phyloP scores from a whole-genome alignment of 1,284 basidiomycete genomes.

The Tilletia setariae region DNA sequence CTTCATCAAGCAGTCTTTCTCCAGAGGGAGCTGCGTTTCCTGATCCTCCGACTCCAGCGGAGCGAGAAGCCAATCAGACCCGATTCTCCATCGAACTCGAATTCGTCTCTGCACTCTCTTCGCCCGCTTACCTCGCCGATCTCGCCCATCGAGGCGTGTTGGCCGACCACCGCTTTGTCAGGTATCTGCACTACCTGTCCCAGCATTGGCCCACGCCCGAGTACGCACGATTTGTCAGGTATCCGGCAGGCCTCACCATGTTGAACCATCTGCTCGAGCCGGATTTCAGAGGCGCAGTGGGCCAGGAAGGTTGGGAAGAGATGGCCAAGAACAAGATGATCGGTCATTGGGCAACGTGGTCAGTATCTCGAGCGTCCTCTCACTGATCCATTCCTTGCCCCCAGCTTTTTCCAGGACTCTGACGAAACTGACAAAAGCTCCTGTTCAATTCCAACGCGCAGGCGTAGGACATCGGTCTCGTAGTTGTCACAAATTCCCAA shows the following conservation, averaged over 20 bases:
- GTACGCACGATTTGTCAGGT: conserved; percentile 45
- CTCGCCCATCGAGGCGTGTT: conserved; percentile 38
- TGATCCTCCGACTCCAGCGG: background rate
- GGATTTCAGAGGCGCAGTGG: conserved; percentile 38
- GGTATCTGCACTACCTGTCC: conserved; percentile 41
- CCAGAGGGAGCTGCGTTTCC: background rate
- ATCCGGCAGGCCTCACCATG: conserved; percentile 45
- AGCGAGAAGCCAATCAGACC: conserved; percentile 32
- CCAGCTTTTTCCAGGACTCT: background rate
- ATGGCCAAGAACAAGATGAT: conserved; percentile 37
- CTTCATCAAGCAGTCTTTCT: no score
- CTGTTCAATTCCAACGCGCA: background rate
- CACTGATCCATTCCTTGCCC: background rate
- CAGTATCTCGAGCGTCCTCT: conserved; percentile 17
- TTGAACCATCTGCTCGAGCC: conserved; percentile 37
- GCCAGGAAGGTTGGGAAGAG: conserved; percentile 40
- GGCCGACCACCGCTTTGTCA: conserved; percentile 32
- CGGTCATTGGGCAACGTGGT: conserved; percentile 49
- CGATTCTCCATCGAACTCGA: conserved; percentile 46
- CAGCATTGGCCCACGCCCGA: conserved; percentile 37
- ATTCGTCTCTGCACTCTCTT: conserved; percentile 46
- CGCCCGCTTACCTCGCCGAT: conserved; percentile 44
- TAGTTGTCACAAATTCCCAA: background rate
- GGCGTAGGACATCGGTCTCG: background rate
- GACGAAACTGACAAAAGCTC: no score